Evolutionary conservation across 495 filamentous ascomycete genomes (phyloP).

Genomic region (Talaromyces adpressus): DNA sequence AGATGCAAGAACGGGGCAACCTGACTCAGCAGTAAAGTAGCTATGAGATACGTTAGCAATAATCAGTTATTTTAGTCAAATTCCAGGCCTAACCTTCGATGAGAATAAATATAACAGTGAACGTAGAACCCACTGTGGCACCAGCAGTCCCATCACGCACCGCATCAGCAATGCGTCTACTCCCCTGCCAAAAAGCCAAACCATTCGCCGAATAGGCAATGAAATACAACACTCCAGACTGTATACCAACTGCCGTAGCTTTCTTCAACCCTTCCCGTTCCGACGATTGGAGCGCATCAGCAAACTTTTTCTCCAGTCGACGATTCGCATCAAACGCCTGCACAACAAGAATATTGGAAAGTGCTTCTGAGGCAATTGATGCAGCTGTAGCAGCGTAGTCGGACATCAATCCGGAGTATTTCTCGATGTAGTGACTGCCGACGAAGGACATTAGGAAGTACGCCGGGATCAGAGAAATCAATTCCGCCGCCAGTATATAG

Average conservation of each 20-base stretch:
- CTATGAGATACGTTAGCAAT: constrained; percentile 25
- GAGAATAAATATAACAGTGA: constrained; percentile 1
- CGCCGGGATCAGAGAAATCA: constrained; percentile 54
- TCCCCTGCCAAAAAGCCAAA: constrained; percentile 62
- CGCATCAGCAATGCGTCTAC: constrained; percentile 41
- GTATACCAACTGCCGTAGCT: constrained; percentile 48
- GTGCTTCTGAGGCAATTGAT: constrained; percentile 41
- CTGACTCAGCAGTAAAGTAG: constrained; percentile 54
- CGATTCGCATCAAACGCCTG: constrained; percentile 42
- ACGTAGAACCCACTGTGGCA: constrained; percentile 46
- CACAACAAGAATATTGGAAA: constrained; percentile 40
- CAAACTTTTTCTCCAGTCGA: constrained; percentile 47
- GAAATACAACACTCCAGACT: constrained; percentile 62
- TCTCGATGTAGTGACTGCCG: constrained; percentile 53
- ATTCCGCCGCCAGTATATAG: constrained; percentile 28
- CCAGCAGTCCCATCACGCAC: constrained; percentile 24
- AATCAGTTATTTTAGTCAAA: background rate
- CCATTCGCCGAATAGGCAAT: constrained; percentile 58
- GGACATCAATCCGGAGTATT: constrained; percentile 47
- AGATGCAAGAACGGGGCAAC: constrained; percentile 57
- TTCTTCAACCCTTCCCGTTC: constrained; percentile 51
- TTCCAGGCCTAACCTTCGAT: constrained; percentile 31
- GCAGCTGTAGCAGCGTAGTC: constrained; percentile 42
- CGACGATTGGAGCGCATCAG: constrained; percentile 34
- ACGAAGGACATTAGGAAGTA: constrained; percentile 59